Base-by-base conservation (phyloP, 768 basidiomycete genomes). In the Kwoniella mangroviensis region DNA sequence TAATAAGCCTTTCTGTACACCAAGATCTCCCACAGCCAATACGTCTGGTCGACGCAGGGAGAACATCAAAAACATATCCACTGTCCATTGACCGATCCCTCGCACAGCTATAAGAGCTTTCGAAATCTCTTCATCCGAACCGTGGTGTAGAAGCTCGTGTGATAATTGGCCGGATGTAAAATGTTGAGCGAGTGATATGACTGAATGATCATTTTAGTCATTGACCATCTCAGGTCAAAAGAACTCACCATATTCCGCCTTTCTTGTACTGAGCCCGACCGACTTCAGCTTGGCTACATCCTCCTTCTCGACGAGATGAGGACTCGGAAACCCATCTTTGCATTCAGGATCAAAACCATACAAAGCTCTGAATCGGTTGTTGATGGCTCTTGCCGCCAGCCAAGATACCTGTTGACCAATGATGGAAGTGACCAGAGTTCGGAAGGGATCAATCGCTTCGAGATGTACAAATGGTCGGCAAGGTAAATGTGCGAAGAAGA, bases 41-140 rank as follows among this genome's bases (percentile, higher is more conserved):
- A 97, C 90, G 79, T 95, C 89, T 1, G 91, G 91, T 21, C 93
- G 89, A 0, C 92, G 87, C 41, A 94, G 85, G 2, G 92, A 90
- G 83, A 95, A 96, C 54, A 97, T 92, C 15, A 91, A 87, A 78
- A 95, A 95, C 94, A 95, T 95, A 76, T 94, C 90, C n/a, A 93
- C 92, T 87, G 83, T 66, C 78, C 76, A 75, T 56, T 79, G 86
- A 57, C 93, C 93, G 73, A 94, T 91, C 0, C 91, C 93, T 79
- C 88, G 86, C 26, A 94, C 91, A 77, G 88, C 88, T 49, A 89
- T 90, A 42, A 95, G 85, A 85, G 92, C 89, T 67, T 89, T 86
- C 1, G 87, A 86, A 11, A 96, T 85, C 76, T 92, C 89, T 67
- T 93, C 91, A 73, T 95, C 93, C 55, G 86, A 84, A 10, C 91